Conservation (phyloP, 345 rosid genomes). For the Isatis tinctoria region DNA sequence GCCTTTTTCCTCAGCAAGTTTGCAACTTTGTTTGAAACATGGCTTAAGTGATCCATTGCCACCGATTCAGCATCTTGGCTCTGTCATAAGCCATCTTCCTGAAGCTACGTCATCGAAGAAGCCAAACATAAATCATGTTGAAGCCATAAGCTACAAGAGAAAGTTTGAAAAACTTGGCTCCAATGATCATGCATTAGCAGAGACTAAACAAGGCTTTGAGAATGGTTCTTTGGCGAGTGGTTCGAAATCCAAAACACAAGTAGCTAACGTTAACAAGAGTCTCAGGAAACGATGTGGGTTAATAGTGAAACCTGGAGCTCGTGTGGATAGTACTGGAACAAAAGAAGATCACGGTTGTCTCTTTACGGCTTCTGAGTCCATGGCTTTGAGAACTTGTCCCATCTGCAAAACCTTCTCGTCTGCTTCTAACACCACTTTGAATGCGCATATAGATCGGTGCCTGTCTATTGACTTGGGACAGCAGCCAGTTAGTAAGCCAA, state of each 20-base stretch:
- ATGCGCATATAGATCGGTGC: constrained; percentile 98
- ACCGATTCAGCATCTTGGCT: constrained; percentile 61
- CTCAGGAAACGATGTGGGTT: constrained; percentile 64
- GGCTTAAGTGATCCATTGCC: constrained; percentile 84
- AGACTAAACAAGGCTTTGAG: constrained; percentile 29
- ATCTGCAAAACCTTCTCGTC: constrained; percentile 97
- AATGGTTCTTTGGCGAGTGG: constrained; percentile 45
- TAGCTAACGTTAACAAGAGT: constrained; percentile 32
- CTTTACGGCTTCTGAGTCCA: constrained; percentile 38
- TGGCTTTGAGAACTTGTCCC: constrained; percentile 74
- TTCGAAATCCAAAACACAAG: constrained; percentile 55
- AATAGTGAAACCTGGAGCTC: constrained; percentile 61
- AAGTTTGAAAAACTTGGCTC: constrained; percentile 9
- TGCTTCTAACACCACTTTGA: constrained; percentile 93
- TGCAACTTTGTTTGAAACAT: constrained; percentile 84
- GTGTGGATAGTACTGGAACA: constrained; percentile 34
- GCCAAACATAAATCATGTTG: neutral
- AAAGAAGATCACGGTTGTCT: constrained; percentile 52
- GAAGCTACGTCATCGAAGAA: constrained; percentile 24
- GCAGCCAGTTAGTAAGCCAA: constrained; percentile 50
- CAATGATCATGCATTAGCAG: neutral
- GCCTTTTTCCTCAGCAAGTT: constrained; percentile 76
- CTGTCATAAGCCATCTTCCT: constrained; percentile 40
- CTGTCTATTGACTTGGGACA: constrained; percentile 63
- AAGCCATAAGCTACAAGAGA: neutral